Evolutionary conservation across 768 basidiomycete species (phyloP).

Genomic region (Tulasnella sp.): DNA sequence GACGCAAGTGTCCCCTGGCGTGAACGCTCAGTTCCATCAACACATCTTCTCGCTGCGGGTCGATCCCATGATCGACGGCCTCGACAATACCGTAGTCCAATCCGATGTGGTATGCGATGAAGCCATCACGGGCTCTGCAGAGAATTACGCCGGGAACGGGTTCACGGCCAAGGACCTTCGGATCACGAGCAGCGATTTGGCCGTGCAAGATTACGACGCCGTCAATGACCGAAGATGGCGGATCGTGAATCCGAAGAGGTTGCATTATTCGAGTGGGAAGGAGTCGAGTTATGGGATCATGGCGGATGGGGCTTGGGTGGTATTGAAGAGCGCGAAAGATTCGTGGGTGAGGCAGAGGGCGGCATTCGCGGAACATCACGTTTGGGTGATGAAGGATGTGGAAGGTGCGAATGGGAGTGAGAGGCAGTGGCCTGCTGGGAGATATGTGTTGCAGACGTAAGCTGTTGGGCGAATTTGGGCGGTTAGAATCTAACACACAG

Average conservation of each 20-base stretch:
- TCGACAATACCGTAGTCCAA: conserved; percentile 73
- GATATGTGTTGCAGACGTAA: background rate
- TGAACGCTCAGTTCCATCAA: conserved; percentile 79
- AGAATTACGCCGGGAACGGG: conserved; percentile 80
- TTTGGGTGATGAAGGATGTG: background rate
- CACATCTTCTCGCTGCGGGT: conserved; percentile 68
- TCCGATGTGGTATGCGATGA: conserved; percentile 57
- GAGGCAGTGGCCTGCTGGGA: background rate
- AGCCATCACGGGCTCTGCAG: conserved; percentile 56
- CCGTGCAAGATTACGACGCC: conserved; percentile 56
- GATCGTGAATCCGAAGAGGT: conserved; percentile 58
- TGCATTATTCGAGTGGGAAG: conserved; percentile 60
- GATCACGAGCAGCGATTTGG: conserved; percentile 41
- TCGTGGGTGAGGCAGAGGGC: background rate
- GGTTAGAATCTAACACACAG: background rate
- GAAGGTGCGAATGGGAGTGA: background rate
- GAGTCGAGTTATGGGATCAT: conserved; percentile 59
- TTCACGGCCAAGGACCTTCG: conserved; percentile 56
- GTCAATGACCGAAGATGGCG: conserved; percentile 70
- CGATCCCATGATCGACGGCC: conserved; percentile 86
- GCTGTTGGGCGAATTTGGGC: background rate
- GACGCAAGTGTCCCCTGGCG: conserved; percentile 65
- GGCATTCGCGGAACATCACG: background rate
- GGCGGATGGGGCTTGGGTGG: conserved; percentile 44
- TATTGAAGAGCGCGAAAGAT: background rate